Evolutionary conservation across 1,284 basidiomycete species (phyloP).

Genomic region (Entoloma clypeatum): DNA sequence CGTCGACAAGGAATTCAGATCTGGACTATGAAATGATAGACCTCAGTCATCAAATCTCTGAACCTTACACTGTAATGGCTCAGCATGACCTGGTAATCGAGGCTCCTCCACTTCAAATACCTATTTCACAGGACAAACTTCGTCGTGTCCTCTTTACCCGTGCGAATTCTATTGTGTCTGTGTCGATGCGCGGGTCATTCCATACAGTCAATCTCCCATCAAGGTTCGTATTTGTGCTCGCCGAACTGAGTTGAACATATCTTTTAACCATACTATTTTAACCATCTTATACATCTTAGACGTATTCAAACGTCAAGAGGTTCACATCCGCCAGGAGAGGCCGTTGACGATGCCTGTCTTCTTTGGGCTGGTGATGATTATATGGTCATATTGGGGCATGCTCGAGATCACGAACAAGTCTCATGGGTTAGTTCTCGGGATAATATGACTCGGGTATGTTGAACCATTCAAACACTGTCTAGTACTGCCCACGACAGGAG

Average conservation of each 20-base stretch:
- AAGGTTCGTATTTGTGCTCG: too few relatives aligned
- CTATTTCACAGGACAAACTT: conserved; percentile 12
- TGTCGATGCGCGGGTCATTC: conserved; percentile 19
- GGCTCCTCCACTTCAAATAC: conserved; percentile 6
- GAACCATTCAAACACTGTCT: background rate
- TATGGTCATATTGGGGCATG: conserved; percentile 36
- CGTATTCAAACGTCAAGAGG: conserved; percentile 9
- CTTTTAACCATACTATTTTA: background rate
- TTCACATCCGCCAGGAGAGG: conserved; percentile 15
- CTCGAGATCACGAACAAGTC: conserved; percentile 35
- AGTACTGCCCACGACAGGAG: conserved; percentile 6
- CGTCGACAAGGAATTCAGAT: too few relatives aligned
- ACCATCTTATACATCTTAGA: conserved; percentile 12
- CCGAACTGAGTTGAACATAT: background rate
- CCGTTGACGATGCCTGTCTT: conserved; percentile 43
- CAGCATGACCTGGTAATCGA: conserved; percentile 1
- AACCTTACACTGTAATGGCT: too few relatives aligned
- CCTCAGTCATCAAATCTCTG: too few relatives aligned
- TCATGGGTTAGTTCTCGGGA: conserved; percentile 22
- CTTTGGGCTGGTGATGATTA: conserved; percentile 25
- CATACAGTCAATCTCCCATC: conserved; percentile 5
- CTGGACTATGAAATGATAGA: too few relatives aligned
- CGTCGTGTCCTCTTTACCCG: conserved; percentile 12
- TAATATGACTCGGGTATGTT: conserved; percentile 22
- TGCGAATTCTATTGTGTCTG: conserved; percentile 6